Evolutionary conservation across 371 early-diverging fungal species (phyloP), one percentile per base, ranked within the genome.

Genomic region (Lichtheimia corymbifera): DNA sequence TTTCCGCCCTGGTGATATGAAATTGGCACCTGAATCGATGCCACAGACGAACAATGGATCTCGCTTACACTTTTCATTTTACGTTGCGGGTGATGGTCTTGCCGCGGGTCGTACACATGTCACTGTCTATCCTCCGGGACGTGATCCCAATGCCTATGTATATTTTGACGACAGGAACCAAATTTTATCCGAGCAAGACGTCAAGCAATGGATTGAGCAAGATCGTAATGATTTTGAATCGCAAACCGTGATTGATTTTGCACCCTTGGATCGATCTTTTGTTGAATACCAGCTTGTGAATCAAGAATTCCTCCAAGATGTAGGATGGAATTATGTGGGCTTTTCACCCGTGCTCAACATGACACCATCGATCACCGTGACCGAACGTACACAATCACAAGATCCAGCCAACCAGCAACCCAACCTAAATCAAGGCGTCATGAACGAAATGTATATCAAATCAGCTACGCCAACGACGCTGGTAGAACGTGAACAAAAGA

Each of bases 271-370:
- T 0, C 61, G 55, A 42, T 57, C 61, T 3, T 55, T 59, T n/a
- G 28, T 57, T 41, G 51, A 40, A 20, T 72, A 72, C 24, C 64
- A 72, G 55, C 49, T 72, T 18, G 53, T 57, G 15, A 28, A 67
- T 17, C 62, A 65, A 20, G 63, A 55, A 5, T 67, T 61, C 24
- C 53, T 72, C 11, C 42, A 57, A 35, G 27, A 62, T 14, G 62
- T 41, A 17, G 63, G 64, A 5, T 72, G 72, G 72, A 72, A 72
- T 40, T 63, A 58, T 52, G 65, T 67, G 7, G 72, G 72, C 0
- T 72, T 72, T 47, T 45, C 65, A 13, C 65, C 65, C 2, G 24
- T 28, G 3, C 47, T 50, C 47, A 63, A 64, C 58, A 17, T 22
- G 15, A 63, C 61, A 3, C 57, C 66, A 13, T 67, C 67, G 22